A percentile compares a stretch with the other conserved stretches of the same genome.
phyloP scores from a whole-genome alignment of 306 rosid species.

The Dalbergia cultrata region DNA sequence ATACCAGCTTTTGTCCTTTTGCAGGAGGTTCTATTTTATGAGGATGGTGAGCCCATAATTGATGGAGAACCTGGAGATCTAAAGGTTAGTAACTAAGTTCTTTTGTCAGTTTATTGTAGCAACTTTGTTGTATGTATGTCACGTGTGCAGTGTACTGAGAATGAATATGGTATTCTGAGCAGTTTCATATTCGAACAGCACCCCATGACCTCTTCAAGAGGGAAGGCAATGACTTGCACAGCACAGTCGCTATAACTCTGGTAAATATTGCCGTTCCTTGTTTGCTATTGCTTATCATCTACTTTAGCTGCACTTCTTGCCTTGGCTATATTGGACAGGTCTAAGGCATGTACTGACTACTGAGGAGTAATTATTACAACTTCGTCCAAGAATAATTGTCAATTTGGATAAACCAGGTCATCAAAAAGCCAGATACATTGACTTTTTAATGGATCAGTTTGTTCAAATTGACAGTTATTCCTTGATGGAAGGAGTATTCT shows the following conservation, averaged over 20 bases:
- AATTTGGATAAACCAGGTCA: too few relatives aligned
- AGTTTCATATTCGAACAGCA: slow-evolving; percentile 91
- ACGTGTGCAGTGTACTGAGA: slow-evolving; percentile 44
- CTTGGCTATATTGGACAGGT: slow-evolving; percentile 4
- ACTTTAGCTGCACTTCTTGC: slow-evolving; percentile 17
- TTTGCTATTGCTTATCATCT: not conserved
- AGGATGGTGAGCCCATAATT: slow-evolving; percentile 95
- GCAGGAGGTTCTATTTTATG: slow-evolving; percentile 96
- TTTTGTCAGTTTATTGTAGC: not conserved
- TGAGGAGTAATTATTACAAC: too few relatives aligned
- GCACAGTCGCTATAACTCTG: slow-evolving; percentile 86
- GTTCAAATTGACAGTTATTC: too few relatives aligned
- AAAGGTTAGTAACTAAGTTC: slow-evolving; percentile 63
- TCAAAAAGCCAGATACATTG: too few relatives aligned
- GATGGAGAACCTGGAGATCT: slow-evolving; percentile 99
- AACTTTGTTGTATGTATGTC: slow-evolving; percentile 26
- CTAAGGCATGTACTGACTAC: not conserved
- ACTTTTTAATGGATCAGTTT: too few relatives aligned
- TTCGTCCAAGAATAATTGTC: too few relatives aligned
- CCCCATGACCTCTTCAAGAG: slow-evolving; percentile 84
- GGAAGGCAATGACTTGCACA: slow-evolving; percentile 89
- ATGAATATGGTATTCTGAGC: slow-evolving; percentile 48
- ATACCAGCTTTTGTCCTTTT: slow-evolving; percentile 11
- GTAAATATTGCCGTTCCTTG: slow-evolving; percentile 49
- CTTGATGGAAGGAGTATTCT: too few relatives aligned